Evolutionary conservation across 1,139 yeast genomes (phyloP).

Genomic region (Keqinozyma sinolaborantium): DNA sequence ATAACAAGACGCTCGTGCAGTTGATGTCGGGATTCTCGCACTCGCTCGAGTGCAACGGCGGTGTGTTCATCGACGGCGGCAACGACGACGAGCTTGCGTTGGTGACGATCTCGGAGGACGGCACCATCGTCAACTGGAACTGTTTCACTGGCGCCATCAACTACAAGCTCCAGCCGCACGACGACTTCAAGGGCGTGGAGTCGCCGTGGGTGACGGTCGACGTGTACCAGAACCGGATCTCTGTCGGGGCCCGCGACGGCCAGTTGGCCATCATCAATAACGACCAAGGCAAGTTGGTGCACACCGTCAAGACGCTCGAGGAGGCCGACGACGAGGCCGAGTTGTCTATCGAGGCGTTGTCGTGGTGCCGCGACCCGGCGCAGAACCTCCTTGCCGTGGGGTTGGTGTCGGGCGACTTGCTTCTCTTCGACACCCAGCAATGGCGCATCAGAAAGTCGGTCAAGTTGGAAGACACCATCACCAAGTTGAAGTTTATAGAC

Average conservation of each 20-base stretch:
- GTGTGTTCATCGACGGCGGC: slow-evolving; percentile 65
- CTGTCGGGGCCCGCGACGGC: slow-evolving; percentile 87
- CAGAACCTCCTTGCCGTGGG: slow-evolving; percentile 73
- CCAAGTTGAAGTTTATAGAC: slow-evolving; percentile 67
- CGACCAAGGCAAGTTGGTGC: slow-evolving; percentile 69
- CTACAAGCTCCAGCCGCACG: slow-evolving; percentile 60
- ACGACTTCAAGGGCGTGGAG: slow-evolving; percentile 63
- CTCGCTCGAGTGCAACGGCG: slow-evolving; percentile 74
- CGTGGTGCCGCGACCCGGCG: slow-evolving; percentile 70
- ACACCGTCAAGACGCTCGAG: slow-evolving; percentile 61
- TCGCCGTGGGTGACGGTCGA: slow-evolving; percentile 87
- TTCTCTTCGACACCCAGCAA: slow-evolving; percentile 75
- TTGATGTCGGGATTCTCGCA: slow-evolving; percentile 81
- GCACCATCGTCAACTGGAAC: slow-evolving; percentile 85
- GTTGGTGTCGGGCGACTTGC: slow-evolving; percentile 80
- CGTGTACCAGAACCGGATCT: slow-evolving; percentile 46
- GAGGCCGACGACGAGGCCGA: slow-evolving; percentile 64
- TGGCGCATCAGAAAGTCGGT: slow-evolving; percentile 82
- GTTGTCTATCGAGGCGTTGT: slow-evolving; percentile 78
- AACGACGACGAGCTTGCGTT: slow-evolving; percentile 60
- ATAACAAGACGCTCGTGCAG: slow-evolving; percentile 54
- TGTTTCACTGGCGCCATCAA: slow-evolving; percentile 70
- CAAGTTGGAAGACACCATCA: slow-evolving; percentile 74
- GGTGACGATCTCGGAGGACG: slow-evolving; percentile 84
- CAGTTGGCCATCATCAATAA: slow-evolving; percentile 71